Percentiles rank a stretch among this genome's conserved stretches.
Conservation (phyloP, 1,284 basidiomycete genomes). For the Lentinula novae-zelandiae region DNA sequence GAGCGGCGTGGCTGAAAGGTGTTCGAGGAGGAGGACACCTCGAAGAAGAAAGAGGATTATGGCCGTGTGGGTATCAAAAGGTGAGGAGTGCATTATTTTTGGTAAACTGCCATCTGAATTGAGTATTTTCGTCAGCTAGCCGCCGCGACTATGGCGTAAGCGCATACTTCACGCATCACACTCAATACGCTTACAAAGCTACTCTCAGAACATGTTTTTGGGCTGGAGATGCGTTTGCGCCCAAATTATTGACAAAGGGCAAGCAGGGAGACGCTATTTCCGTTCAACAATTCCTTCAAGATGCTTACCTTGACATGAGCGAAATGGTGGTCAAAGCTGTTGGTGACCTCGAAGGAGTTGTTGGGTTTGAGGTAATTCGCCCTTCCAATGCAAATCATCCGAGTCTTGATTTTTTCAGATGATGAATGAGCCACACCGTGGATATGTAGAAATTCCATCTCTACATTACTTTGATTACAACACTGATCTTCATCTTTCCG, state of each 20-base stretch:
- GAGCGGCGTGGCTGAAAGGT: slow-evolving; percentile 82
- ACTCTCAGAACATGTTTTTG: slow-evolving; percentile 75
- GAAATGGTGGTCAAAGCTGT: slow-evolving; percentile 67
- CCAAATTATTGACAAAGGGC: slow-evolving; percentile 59
- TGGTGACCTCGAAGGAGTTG: slow-evolving; percentile 71
- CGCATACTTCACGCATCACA: slow-evolving; percentile 15
- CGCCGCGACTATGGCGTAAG: slow-evolving; percentile 84
- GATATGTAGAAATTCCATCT: slow-evolving; percentile 82
- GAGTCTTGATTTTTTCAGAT: slow-evolving; percentile 42
- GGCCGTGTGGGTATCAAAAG: slow-evolving; percentile 92
- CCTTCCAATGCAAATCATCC: not conserved
- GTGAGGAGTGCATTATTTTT: not conserved
- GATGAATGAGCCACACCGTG: slow-evolving; percentile 96
- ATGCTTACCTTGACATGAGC: slow-evolving; percentile 78
- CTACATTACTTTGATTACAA: slow-evolving; percentile 90
- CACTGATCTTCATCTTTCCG: slow-evolving; percentile 87
- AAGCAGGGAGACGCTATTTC: slow-evolving; percentile 48
- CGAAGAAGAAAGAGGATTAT: slow-evolving; percentile 75
- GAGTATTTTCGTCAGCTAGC: slow-evolving; percentile 40
- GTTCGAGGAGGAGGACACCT: slow-evolving; percentile 70
- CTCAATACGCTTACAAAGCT: slow-evolving; percentile 19
- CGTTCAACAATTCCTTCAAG: slow-evolving; percentile 84
- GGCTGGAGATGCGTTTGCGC: slow-evolving; percentile 84
- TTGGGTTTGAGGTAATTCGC: slow-evolving; percentile 80
- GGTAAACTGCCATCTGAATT: not conserved